These are phyloP conservation scores for Coemansia sp. DNA, from an alignment of 192 early-diverging fungal genomes.

Conservation along the genomic window DNA sequence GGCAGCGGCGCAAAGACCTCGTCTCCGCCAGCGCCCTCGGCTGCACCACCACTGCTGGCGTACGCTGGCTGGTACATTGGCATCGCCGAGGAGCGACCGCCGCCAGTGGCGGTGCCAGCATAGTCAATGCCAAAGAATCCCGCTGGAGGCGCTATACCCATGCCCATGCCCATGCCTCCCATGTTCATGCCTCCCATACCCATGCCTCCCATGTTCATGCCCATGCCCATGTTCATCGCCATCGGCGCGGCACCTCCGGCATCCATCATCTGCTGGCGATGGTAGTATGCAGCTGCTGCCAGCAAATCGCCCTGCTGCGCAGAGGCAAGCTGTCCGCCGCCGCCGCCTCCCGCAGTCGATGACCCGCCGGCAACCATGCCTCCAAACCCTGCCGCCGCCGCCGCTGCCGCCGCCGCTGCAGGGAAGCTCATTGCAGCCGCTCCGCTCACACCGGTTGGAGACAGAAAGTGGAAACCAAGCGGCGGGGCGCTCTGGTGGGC, in stretches of 20 bases:
- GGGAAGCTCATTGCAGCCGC: conserved; percentile 41
- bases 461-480: conserved; percentile 20
- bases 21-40: too few relatives aligned
- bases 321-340: neutral
- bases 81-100: conserved; percentile 3
- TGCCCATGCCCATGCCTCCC: too few relatives aligned
- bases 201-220: neutral
- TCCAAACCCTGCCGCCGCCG: conserved; percentile 25
- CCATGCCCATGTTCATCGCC: neutral
- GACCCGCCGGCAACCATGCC: conserved; percentile 33
- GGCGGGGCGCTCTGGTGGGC: neutral
- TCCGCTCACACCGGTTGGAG: neutral
- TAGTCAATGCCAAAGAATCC: conserved; percentile 17
- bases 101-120: neutral
- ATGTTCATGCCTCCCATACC: too few relatives aligned
- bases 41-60: conserved; percentile 1
- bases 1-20: too few relatives aligned
- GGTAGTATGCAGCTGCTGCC: conserved; percentile 17
- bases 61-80: conserved; percentile 14
- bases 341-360: neutral
- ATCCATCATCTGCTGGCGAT: conserved; percentile 10
- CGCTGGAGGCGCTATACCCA: neutral
- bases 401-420: conserved; percentile 2
- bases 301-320: conserved; percentile 2
- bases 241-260: neutral